phyloP scores from a whole-genome alignment of 2,329 filamentous ascomycete genomes.

The Coniochaeta ligniaria region DNA sequence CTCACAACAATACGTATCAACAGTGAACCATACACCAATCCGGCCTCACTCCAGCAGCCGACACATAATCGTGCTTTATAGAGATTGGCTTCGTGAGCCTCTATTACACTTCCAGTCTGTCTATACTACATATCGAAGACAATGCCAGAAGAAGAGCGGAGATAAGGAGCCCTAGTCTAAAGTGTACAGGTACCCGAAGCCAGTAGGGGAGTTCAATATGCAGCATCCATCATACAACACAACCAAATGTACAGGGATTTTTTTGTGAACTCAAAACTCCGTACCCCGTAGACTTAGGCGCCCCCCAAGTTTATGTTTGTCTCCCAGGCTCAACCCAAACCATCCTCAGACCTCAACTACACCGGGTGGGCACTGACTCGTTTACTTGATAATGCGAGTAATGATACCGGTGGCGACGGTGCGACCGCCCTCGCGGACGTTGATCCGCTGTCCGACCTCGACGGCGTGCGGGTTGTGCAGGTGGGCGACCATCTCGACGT shows the following conservation, averaged over 20 bases:
- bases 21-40: too few species aligned
- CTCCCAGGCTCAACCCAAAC: neutral
- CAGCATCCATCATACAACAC: constrained; percentile 9
- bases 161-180: constrained; percentile 11
- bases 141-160: constrained; percentile 17
- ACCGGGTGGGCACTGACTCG: neutral
- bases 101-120: constrained; percentile 7
- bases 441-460: constrained; percentile 92
- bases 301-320: neutral
- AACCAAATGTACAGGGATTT: neutral
- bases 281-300: constrained; percentile 2
- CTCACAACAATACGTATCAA: too few species aligned
- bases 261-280: constrained; percentile 1
- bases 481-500: constrained; percentile 91
- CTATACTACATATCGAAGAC: constrained; percentile 20
- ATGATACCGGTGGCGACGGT: constrained; percentile 80
- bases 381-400: constrained; percentile 62
- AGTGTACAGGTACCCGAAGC: constrained; percentile 5
- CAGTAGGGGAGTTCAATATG: constrained; percentile 12
- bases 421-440: constrained; percentile 92
- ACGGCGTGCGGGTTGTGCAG: constrained; percentile 81
- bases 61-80: neutral
- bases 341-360: neutral
- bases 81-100: neutral
- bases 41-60: too few species aligned